Percentiles rank a stretch among this genome's conserved stretches.
phyloP scores from a whole-genome alignment of 371 early-diverging fungal genomes.

The Mortierella sp. region DNA sequence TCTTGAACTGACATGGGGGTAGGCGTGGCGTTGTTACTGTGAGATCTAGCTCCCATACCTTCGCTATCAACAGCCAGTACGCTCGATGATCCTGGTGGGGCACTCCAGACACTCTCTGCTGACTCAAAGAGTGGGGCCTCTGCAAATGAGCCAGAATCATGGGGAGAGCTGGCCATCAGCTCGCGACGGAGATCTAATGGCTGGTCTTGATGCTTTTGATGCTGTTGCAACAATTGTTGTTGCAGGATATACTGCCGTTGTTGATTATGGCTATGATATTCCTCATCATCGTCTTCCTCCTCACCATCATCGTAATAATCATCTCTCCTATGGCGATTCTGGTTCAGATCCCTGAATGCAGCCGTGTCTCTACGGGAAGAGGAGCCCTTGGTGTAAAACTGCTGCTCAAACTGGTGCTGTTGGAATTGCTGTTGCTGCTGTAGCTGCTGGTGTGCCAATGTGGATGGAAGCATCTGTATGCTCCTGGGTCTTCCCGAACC shows the following conservation, averaged over 20 bases:
- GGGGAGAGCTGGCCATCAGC: conserved; percentile 44
- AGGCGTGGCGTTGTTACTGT: conserved; percentile 47
- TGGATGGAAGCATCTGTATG: conserved; percentile 42
- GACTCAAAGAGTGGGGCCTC: conserved; percentile 46
- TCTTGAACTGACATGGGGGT: conserved; percentile 50
- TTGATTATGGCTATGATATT: conserved; percentile 13
- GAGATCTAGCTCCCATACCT: conserved; percentile 2
- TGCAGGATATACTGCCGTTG: conserved; percentile 14
- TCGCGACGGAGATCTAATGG: conserved; percentile 45
- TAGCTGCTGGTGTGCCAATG: conserved; percentile 34
- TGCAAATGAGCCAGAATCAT: conserved; percentile 43
- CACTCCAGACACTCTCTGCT: conserved; percentile 54
- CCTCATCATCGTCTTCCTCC: conserved; percentile 19
- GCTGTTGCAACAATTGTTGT: conserved; percentile 11
- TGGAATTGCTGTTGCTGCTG: conserved; percentile 45
- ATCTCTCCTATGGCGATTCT: conserved; percentile 25
- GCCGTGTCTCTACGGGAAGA: conserved; percentile 39
- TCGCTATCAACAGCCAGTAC: conserved; percentile 13
- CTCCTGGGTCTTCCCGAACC: conserved; percentile 24
- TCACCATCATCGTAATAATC: conserved; percentile 32
- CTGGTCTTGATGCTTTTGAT: conserved; percentile 17
- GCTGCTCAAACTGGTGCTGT: conserved; percentile 48
- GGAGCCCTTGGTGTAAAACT: conserved; percentile 34
- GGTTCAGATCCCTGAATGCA: conserved; percentile 32
- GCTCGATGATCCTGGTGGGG: conserved; percentile 22